Evolutionary conservation across 768 basidiomycete species (phyloP).

Genomic region (Sarcodon aspratus): DNA sequence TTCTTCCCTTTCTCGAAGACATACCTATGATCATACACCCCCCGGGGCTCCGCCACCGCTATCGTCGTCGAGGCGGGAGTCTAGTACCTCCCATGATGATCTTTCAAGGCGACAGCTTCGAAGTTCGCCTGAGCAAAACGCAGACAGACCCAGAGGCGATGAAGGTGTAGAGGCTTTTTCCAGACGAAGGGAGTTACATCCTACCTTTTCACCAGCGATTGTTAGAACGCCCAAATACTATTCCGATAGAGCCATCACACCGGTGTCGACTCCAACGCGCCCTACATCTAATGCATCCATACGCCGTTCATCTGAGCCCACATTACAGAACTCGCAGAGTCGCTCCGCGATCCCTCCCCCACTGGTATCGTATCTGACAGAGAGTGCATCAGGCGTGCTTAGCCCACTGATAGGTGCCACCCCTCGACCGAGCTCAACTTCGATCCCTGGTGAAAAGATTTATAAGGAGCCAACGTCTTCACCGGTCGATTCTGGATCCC

Average conservation of each 20-base stretch:
- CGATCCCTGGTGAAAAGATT: neutral
- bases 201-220: constrained; percentile 61
- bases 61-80: neutral
- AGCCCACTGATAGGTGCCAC: constrained; percentile 10
- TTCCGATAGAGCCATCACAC: constrained; percentile 3
- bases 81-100: neutral
- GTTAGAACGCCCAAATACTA: constrained; percentile 63
- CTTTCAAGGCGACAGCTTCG: too few relatives aligned
- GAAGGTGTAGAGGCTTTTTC: constrained; percentile 36
- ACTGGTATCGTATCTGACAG: constrained; percentile 3
- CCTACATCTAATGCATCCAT: constrained; percentile 8
- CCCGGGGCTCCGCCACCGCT: neutral
- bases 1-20: neutral
- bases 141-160: neutral
- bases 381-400: constrained; percentile 14
- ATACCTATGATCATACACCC: neutral
- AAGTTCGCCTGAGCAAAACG: too few relatives aligned
- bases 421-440: constrained; percentile 5
- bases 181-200: constrained; percentile 37
- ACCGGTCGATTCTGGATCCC: neutral
- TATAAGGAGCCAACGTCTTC: neutral
- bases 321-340: neutral
- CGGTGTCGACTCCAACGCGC: constrained; percentile 1
- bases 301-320: constrained; percentile 2
- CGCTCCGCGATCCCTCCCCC: neutral